phyloP scores from a whole-genome alignment of 768 basidiomycete genomes.

The Holtermannia corniformis region DNA sequence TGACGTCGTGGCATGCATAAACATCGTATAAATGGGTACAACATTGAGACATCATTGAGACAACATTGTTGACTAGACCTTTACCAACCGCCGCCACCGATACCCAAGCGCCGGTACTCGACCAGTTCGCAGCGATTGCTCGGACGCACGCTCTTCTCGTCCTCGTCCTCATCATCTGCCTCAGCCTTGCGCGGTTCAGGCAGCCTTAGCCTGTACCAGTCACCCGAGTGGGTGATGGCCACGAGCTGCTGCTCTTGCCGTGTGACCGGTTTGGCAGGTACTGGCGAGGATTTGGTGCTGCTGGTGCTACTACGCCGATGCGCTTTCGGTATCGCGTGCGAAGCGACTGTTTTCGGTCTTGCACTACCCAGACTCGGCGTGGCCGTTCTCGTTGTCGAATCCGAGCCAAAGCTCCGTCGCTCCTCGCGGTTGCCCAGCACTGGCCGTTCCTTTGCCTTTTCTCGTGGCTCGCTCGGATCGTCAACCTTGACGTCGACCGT shows the following conservation, averaged over 20 bases:
- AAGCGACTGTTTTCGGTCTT: no score
- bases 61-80: background rate
- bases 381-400: conserved; percentile 11
- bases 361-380: no score
- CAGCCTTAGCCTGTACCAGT: conserved; percentile 42
- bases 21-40: no score
- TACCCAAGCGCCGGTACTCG: conserved; percentile 33
- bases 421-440: conserved; percentile 19
- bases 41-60: no score
- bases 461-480: no score
- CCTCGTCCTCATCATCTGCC: conserved; percentile 6
- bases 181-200: conserved; percentile 14
- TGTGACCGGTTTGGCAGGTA: no score
- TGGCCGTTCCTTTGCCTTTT: conserved; percentile 1
- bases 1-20: no score
- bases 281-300: background rate
- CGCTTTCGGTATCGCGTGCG: background rate
- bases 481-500: conserved; percentile 19
- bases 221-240: conserved; percentile 38
- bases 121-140: conserved; percentile 27
- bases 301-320: background rate
- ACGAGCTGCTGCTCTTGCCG: conserved; percentile 32
- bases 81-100: conserved; percentile 36
- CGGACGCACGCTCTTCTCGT: conserved; percentile 1
- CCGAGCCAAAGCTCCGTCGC: conserved; percentile 24